Evolutionary conservation across 768 basidiomycete genomes (phyloP), one percentile per base, ranked within the genome.

Genomic region (Exsudoporus frostii): DNA sequence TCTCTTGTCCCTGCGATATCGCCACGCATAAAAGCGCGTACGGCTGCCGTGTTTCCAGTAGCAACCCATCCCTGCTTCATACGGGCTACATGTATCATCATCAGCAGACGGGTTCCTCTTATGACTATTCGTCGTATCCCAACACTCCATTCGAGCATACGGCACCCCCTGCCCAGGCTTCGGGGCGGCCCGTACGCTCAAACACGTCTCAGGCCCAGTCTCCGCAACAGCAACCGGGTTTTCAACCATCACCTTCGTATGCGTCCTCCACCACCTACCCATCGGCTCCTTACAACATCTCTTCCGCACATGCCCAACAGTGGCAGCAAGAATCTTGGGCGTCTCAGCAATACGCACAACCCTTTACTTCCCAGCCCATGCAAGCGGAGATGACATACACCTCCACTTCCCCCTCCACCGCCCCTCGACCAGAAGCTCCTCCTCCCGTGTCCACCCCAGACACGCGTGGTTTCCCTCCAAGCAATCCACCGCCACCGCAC

Each of bases 41-140:
- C 51, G 50, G 47, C 53, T 55, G 55, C 60, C 57, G 54, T 56
- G 53, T 48, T 42, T 56, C 58, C 58, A 53, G 40, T 54, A 44
- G 19, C 57, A 49, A 45, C 40, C 54, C 58, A 79, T 78, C 79
- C 74, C 80, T 34, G 71, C 80, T 39, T 79, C 81, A 5, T 41
- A 73, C 76, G 48, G 74, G 79, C 53, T 82, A 83, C 62, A 72
- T 82, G 66, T 85, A 86, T 65, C 75, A 76, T 48, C 70, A 76
- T 53, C 72, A 77, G 48, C 76, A 73, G 19, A 73, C 73, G 32
- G 65, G 71, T 34, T 73, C 73, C 50, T 60, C 73, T 53, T 85
- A 86, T 64, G 79, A 79, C 57, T 83, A 82, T 65, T 44, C 76
- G 29, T 66, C 74, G 50, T 78, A 80, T 54, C 68, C 64, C 25